A percentile compares a stretch with the other conserved stretches of the same genome.
Evolutionary conservation across 2,329 filamentous ascomycete genomes (phyloP).

Genomic region (Dothiorella sarmentorum): DNA sequence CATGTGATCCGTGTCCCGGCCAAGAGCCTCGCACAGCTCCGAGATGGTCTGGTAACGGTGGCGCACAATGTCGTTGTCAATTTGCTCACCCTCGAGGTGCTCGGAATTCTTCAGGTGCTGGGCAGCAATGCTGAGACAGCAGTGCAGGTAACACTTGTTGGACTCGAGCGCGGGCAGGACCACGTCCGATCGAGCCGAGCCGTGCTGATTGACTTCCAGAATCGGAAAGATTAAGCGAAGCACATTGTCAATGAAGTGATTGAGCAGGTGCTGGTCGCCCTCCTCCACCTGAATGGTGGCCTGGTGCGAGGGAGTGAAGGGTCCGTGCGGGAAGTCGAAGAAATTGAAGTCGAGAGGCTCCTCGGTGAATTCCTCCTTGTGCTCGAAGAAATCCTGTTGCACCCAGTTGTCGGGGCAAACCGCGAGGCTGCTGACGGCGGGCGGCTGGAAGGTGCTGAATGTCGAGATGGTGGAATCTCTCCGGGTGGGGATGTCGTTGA

Average conservation of each 20-base stretch:
- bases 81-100: slow-evolving; percentile 63
- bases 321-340: slow-evolving; percentile 74
- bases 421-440: slow-evolving; percentile 66
- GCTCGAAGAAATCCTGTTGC: slow-evolving; percentile 66
- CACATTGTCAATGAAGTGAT: slow-evolving; percentile 87
- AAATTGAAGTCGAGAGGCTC: slow-evolving; percentile 67
- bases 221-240: slow-evolving; percentile 88
- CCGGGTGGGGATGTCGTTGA: slow-evolving; percentile 83
- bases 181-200: slow-evolving; percentile 74
- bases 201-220: slow-evolving; percentile 83
- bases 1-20: slow-evolving; percentile 74
- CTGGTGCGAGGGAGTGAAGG: slow-evolving; percentile 61
- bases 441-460: slow-evolving; percentile 85
- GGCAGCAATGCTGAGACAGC: slow-evolving; percentile 88
- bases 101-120: slow-evolving; percentile 84
- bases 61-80: slow-evolving; percentile 87
- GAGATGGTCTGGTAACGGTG: slow-evolving; percentile 87
- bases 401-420: slow-evolving; percentile 67
- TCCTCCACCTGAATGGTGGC: slow-evolving; percentile 77
- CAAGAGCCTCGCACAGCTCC: slow-evolving; percentile 77
- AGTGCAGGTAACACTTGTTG: slow-evolving; percentile 93
- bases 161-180: slow-evolving; percentile 83
- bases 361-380: slow-evolving; percentile 61
- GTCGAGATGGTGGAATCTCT: slow-evolving; percentile 86
- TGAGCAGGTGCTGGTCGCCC: slow-evolving; percentile 77